Conservation (phyloP, 768 basidiomycete species). For the Suillus brevipes region DNA sequence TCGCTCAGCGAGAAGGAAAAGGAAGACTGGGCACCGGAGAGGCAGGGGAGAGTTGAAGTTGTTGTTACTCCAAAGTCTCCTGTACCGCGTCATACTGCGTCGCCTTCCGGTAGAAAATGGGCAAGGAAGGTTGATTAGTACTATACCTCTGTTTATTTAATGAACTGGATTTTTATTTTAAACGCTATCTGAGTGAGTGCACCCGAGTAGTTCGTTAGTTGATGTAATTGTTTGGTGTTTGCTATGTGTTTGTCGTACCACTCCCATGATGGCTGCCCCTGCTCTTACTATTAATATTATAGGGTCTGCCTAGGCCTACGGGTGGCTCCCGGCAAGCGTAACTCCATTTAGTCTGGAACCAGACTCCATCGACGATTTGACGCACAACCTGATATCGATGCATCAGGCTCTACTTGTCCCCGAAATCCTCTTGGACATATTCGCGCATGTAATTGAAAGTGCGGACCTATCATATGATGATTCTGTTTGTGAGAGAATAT, state of each 20-base stretch:
- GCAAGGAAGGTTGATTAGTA: conserved; percentile 70
- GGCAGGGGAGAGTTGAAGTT: conserved; percentile 40
- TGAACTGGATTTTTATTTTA: background rate
- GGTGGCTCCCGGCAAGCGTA: background rate
- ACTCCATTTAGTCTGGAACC: background rate
- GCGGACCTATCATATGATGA: background rate
- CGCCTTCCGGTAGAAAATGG: conserved; percentile 64
- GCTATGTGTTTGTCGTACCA: background rate
- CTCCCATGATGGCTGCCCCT: background rate
- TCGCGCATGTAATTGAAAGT: background rate
- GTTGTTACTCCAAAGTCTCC: conserved; percentile 45
- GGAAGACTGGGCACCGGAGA: conserved; percentile 25
- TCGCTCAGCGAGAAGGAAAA: conserved; percentile 29
- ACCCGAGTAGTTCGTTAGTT: background rate
- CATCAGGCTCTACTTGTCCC: background rate
- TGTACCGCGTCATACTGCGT: conserved; percentile 41
- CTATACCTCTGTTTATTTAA: conserved; percentile 14
- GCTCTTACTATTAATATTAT: background rate
- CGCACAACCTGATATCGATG: background rate
- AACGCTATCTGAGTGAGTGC: background rate
- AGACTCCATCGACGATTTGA: background rate
- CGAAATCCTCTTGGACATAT: background rate
- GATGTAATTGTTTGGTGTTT: background rate
- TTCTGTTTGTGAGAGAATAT: background rate
- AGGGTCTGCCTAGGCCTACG: background rate